Percentiles rank a stretch among this genome's conserved stretches.
Evolutionary conservation across 306 rosid species (phyloP).

Genomic region (Erythrophleum fordii): DNA sequence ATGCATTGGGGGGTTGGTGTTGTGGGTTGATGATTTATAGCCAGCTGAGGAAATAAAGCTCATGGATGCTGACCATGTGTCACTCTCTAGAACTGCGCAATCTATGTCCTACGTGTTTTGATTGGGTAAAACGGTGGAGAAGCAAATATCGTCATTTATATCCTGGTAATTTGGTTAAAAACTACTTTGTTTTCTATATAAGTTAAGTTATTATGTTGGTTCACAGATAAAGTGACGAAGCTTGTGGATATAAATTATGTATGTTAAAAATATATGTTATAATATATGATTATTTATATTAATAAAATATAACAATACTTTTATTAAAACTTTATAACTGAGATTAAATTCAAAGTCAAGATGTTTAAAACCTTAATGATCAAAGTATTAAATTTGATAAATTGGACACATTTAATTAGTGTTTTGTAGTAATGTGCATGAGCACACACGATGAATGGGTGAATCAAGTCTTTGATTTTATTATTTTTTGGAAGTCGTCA

Average conservation of each 20-base stretch:
- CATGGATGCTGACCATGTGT: constrained; percentile 56
- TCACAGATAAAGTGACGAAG: neutral
- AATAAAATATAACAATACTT: too few species aligned
- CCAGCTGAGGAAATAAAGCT: constrained; percentile 49
- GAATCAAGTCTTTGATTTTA: too few species aligned
- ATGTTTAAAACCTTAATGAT: too few species aligned
- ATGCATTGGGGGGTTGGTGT: constrained; percentile 37
- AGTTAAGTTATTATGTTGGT: neutral
- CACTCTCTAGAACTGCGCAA: constrained; percentile 36
- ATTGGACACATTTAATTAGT: too few species aligned
- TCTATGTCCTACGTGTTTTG: constrained; percentile 9
- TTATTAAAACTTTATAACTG: too few species aligned
- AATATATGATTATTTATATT: too few species aligned
- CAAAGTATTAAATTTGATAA: too few species aligned
- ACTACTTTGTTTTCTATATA: neutral
- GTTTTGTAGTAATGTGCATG: too few species aligned
- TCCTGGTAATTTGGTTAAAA: neutral
- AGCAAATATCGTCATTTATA: neutral
- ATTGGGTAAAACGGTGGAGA: constrained; percentile 13
- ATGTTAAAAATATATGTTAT: neutral
- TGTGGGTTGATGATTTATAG: constrained; percentile 49
- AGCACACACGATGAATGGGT: too few species aligned
- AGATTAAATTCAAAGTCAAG: too few species aligned
- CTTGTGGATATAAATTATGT: neutral
- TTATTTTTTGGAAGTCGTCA: too few species aligned